Evolutionary conservation across 257 asterid genomes (phyloP).

Genomic region (Gentiana dahurica): DNA sequence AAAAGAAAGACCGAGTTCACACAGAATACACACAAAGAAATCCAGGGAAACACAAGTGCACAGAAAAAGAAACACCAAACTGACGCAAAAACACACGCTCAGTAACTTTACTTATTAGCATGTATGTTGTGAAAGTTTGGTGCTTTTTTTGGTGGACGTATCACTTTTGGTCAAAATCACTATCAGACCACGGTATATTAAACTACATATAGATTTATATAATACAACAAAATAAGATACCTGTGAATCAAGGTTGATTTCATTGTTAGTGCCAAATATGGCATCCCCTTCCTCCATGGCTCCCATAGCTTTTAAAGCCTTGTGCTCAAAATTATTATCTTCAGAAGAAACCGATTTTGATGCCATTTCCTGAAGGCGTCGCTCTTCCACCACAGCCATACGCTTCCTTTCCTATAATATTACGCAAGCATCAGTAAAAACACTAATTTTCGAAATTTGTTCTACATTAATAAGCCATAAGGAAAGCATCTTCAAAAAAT

Average conservation of each 20-base stretch:
- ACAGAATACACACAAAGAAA: neutral
- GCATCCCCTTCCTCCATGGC: conserved; percentile 72
- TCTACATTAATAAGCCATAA: neutral
- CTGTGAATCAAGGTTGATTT: conserved; percentile 42
- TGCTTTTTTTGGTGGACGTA: neutral
- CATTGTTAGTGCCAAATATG: conserved; percentile 57
- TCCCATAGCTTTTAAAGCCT: conserved; percentile 66
- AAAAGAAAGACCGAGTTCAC: neutral
- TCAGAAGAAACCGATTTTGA: conserved; percentile 40
- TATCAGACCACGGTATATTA: neutral
- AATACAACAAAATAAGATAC: conserved; percentile 4
- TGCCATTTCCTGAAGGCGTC: conserved; percentile 61
- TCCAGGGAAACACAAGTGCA: too few relatives aligned
- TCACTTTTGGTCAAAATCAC: too few relatives aligned
- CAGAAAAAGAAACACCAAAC: too few relatives aligned
- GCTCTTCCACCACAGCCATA: conserved; percentile 57
- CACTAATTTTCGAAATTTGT: too few relatives aligned
- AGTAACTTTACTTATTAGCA: too few relatives aligned
- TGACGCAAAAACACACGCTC: too few relatives aligned
- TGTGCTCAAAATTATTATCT: conserved; percentile 52
- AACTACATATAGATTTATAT: neutral
- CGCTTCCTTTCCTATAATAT: conserved; percentile 52
- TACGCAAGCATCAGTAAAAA: too few relatives aligned
- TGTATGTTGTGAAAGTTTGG: too few relatives aligned
- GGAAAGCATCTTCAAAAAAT: neutral